Evolutionary conservation across 306 rosid species (phyloP).

Genomic region (Vigna mungo): DNA sequence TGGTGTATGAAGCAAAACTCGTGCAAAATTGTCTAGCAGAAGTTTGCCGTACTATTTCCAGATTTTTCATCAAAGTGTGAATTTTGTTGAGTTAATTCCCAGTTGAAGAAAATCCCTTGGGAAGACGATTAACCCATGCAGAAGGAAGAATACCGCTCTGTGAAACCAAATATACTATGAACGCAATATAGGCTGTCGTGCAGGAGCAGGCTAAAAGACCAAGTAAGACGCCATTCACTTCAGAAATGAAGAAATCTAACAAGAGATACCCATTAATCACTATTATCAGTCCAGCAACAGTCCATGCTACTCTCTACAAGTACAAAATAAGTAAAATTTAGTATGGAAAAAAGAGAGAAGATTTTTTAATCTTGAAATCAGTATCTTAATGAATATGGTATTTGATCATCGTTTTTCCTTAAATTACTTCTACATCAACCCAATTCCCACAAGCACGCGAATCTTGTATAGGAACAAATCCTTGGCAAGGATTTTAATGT

Average conservation of each 20-base stretch:
- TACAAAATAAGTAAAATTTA: constrained; percentile 30
- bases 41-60: constrained; percentile 43
- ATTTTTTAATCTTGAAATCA: constrained; percentile 25
- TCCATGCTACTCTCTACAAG: constrained; percentile 84
- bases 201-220: constrained; percentile 60
- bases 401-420: constrained; percentile 25
- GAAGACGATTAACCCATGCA: constrained; percentile 53
- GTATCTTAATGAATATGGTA: constrained; percentile 33
- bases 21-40: constrained; percentile 47
- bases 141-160: constrained; percentile 68
- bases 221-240: constrained; percentile 63
- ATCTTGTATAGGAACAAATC: background rate
- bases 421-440: constrained; percentile 7
- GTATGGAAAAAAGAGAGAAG: background rate
- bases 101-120: constrained; percentile 55
- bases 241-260: constrained; percentile 74
- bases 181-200: constrained; percentile 67
- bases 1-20: constrained; percentile 44
- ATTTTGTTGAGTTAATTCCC: constrained; percentile 51
- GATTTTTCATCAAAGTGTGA: constrained; percentile 18
- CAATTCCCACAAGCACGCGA: background rate
- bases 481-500: background rate
- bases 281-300: constrained; percentile 77
- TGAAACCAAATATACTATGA: constrained; percentile 69
- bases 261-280: constrained; percentile 83